phyloP scores from a whole-genome alignment of 768 basidiomycete genomes.

The Boletus rufocinnamomeus region DNA sequence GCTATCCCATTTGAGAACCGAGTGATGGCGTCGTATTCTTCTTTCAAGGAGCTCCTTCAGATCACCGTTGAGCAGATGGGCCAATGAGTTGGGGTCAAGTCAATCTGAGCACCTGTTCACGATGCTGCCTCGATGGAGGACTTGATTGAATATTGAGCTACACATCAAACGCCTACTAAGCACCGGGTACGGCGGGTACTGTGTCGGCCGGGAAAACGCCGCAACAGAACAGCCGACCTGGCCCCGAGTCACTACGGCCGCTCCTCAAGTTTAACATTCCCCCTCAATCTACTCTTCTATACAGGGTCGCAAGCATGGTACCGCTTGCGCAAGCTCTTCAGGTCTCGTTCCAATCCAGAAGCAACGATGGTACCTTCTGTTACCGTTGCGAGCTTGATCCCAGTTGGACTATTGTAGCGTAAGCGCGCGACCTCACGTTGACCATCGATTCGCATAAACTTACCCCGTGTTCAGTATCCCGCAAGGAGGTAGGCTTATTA shows the following conservation, averaged over 20 bases:
- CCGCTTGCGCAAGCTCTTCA: constrained; percentile 27
- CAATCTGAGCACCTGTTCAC: not conserved
- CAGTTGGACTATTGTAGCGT: constrained; percentile 50
- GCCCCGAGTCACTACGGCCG: not conserved
- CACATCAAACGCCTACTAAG: not conserved
- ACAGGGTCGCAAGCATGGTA: constrained; percentile 7
- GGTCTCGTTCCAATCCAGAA: constrained; percentile 17
- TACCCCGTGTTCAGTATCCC: constrained; percentile 41
- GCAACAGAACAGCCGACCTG: not conserved
- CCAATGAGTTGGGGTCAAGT: not conserved
- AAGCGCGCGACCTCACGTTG: constrained; percentile 19
- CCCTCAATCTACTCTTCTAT: not conserved
- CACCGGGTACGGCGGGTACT: not conserved
- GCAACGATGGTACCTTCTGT: constrained; percentile 22
- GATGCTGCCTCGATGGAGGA: not conserved
- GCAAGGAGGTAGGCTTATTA: constrained; percentile 47
- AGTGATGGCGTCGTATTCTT: not conserved
- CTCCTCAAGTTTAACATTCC: no score
- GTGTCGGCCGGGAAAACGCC: not conserved
- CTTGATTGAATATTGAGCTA: not conserved
- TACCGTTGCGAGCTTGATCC: constrained; percentile 42
- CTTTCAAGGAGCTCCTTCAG: not conserved
- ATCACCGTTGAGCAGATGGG: not conserved
- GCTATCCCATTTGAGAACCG: not conserved
- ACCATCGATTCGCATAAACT: not conserved